Evolutionary conservation across 2,329 filamentous ascomycete genomes (phyloP).

Genomic region (Penicillium decumbens): DNA sequence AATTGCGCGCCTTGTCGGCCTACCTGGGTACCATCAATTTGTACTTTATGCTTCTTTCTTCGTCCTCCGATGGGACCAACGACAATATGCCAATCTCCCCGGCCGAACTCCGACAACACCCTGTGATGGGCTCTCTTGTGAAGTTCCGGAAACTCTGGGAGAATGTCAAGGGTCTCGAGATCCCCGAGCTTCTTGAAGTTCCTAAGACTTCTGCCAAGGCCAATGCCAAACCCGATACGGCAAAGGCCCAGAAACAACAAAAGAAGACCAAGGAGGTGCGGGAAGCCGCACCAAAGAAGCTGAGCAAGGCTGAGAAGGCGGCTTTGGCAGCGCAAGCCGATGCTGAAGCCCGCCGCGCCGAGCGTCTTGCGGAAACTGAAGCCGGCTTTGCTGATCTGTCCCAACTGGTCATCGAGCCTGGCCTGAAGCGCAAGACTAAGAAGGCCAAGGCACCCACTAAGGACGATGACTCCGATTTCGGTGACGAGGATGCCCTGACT

Average conservation of each 20-base stretch:
- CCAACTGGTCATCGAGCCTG: conserved; percentile 50
- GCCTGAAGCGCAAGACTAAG: conserved; percentile 44
- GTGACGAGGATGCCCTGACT: conserved; percentile 78
- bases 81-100: conserved; percentile 62
- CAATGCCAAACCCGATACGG: conserved; percentile 5
- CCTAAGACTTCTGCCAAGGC: conserved; percentile 21
- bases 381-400: conserved; percentile 71
- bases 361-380: conserved; percentile 55
- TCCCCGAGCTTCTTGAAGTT: conserved; percentile 39
- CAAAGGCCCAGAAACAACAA: conserved; percentile 24
- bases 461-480: conserved; percentile 73
- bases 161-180: conserved; percentile 62
- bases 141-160: conserved; percentile 78
- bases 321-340: conserved; percentile 52
- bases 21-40: conserved; percentile 84
- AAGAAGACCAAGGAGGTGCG: conserved; percentile 38
- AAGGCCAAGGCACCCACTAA: conserved; percentile 31
- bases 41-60: conserved; percentile 93
- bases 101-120: conserved; percentile 78
- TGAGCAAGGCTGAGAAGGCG: conserved; percentile 48
- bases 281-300: conserved; percentile 38
- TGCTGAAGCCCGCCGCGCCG: conserved; percentile 51
- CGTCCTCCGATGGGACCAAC: conserved; percentile 57
- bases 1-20: conserved; percentile 74
- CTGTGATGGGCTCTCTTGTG: conserved; percentile 80